Conservation (phyloP, 495 filamentous ascomycete genomes). For the Cercophora scortea region DNA sequence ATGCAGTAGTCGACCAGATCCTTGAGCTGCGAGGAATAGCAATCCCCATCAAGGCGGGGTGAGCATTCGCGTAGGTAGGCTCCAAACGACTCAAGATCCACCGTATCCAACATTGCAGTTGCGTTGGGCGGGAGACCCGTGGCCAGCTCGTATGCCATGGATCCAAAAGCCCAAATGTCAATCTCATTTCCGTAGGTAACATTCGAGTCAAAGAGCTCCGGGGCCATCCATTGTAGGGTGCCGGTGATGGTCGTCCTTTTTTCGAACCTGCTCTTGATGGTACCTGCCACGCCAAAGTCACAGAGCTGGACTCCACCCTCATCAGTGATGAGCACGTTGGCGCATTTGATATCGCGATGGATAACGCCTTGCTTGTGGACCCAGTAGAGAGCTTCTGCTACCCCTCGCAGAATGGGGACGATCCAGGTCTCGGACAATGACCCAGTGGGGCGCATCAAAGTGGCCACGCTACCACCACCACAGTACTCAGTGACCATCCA, state of each 20-base stretch:
- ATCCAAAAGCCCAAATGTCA: conserved; percentile 13
- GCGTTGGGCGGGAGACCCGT: conserved; percentile 10
- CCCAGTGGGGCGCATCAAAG: conserved; percentile 8
- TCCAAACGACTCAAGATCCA: conserved; percentile 6
- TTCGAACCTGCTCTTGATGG: conserved; percentile 11
- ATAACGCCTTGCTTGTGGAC: conserved; percentile 10
- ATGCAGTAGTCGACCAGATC: conserved; percentile 7
- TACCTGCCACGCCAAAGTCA: conserved; percentile 13
- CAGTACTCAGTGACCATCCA: conserved; percentile 14
- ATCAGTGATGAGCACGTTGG: conserved; percentile 12
- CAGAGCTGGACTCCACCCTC: conserved; percentile 8
- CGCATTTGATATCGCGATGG: conserved; percentile 14
- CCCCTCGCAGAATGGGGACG: conserved; percentile 9
- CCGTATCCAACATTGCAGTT: background rate
- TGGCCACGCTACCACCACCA: conserved; percentile 11
- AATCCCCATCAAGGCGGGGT: conserved; percentile 7
- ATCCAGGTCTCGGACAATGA: conserved; percentile 11
- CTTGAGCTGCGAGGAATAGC: conserved; percentile 6
- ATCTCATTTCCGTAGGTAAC: conserved; percentile 12
- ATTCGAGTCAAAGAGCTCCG: conserved; percentile 9
- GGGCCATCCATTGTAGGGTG: conserved; percentile 12
- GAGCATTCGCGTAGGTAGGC: conserved; percentile 7
- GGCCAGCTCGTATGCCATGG: conserved; percentile 11
- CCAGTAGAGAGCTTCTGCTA: conserved; percentile 12
- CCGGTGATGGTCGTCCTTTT: conserved; percentile 12